Evolutionary conservation across 225 moss, liverwort and hornwort species (phyloP).

Genomic region (Ulota crispa): DNA sequence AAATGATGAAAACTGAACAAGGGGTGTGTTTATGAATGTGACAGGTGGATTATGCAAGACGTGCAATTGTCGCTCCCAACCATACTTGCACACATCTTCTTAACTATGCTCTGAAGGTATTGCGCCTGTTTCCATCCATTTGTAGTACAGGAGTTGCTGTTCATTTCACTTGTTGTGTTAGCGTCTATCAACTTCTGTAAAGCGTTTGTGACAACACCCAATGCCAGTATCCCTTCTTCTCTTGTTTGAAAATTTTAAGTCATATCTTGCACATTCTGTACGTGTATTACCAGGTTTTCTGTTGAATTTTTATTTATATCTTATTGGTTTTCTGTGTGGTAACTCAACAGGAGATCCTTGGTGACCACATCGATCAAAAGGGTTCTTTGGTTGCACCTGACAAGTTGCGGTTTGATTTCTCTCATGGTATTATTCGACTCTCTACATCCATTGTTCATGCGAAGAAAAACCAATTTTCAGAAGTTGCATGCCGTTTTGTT

Average conservation of each 20-base stretch:
- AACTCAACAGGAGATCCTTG: slow-evolving; percentile 45
- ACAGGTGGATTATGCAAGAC: slow-evolving; percentile 63
- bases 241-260: neutral
- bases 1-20: neutral
- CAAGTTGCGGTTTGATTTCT: slow-evolving; percentile 68
- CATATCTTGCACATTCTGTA: neutral
- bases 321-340: slow-evolving; percentile 2
- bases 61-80: slow-evolving; percentile 61
- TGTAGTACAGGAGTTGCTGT: neutral
- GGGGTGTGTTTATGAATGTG: slow-evolving; percentile 9
- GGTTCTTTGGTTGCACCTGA: slow-evolving; percentile 71
- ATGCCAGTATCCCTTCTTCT: neutral
- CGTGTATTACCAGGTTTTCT: neutral
- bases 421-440: slow-evolving; percentile 44
- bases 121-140: slow-evolving; percentile 11
- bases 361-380: slow-evolving; percentile 68
- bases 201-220: neutral
- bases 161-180: slow-evolving; percentile 11
- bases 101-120: slow-evolving; percentile 63
- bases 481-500: neutral
- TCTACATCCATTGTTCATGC: neutral
- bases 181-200: neutral
- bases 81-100: slow-evolving; percentile 71
- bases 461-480: neutral
- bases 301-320: neutral